Evolutionary conservation across 352 stramenopile genomes (phyloP), one percentile per base, ranked within the genome.

Genomic region (Elongisporangium senticosum): DNA sequence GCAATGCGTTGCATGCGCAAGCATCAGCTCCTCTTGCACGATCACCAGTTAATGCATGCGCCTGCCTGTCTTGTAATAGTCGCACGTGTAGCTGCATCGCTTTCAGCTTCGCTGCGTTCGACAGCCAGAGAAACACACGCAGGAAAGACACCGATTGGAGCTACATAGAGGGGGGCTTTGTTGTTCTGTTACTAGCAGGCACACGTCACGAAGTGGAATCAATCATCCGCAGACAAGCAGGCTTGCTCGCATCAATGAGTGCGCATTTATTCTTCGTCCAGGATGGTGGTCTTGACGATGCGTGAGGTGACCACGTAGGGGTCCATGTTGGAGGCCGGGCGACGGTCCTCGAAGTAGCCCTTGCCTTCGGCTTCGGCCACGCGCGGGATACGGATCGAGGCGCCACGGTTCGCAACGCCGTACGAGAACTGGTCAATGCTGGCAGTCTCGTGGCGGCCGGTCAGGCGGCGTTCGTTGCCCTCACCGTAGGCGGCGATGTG

Each of bases 241-340:
- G 33, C 33, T 17, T 43, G 33, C 11, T 4, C 13, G 33, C 33
- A 10, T 43, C 33, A 15, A 17, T 14, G 33, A 43, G 33, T 6
- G 33, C 33, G 13, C 33, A 43, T 17, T 77, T 86, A 87, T 20
- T 74, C 75, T 63, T 93, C 81, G 63, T 91, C 71, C 14, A 93
- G 64, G 57, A 97, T 88, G 56, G 96, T 98, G 54, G 95, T 99
- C 74, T 97, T 88, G 83, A 99, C 93, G 67, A 99, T 98, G 75
- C 97, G 97, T 65, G 83, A 68, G 7, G 93, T 99, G 14, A 99
- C 97, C 53, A 98, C 77, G 80, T 99, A 99, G 56, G 97, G 97
- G 85, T 99, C 97, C 81, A 97, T 96, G 85, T 99, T 99, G 69
- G 96, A 99, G 49, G 94, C 87, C 39, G 97, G 97, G 61, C 97